phyloP scores from a whole-genome alignment of 1,139 yeast species.

The Geotrichum carabidarum region DNA sequence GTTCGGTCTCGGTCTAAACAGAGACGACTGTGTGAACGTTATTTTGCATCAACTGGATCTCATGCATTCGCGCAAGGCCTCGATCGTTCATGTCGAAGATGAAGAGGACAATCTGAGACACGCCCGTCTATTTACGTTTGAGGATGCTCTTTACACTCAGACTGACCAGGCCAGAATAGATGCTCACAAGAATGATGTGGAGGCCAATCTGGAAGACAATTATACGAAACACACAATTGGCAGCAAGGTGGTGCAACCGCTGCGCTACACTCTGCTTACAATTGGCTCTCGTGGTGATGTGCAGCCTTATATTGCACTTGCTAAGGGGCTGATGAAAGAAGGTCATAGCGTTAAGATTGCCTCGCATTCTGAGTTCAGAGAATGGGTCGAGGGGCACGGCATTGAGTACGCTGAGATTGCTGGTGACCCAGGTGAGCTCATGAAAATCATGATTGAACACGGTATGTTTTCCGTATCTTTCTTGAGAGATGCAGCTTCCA shows the following conservation, averaged over 20 bases:
- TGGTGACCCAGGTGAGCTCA: constrained; percentile 87
- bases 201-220: neutral
- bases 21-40: constrained; percentile 69
- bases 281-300: constrained; percentile 96
- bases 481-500: constrained; percentile 72
- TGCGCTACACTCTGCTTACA: constrained; percentile 61
- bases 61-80: constrained; percentile 28
- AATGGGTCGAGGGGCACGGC: constrained; percentile 66
- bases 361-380: constrained; percentile 73
- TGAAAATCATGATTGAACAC: constrained; percentile 88
- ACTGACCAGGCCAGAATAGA: neutral
- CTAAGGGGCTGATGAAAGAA: constrained; percentile 69
- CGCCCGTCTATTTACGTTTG: constrained; percentile 35
- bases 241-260: constrained; percentile 21
- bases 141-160: constrained; percentile 24
- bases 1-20: constrained; percentile 56
- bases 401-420: constrained; percentile 71
- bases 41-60: constrained; percentile 49
- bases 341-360: constrained; percentile 61
- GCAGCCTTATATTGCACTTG: constrained; percentile 91
- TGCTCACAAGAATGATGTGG: neutral
- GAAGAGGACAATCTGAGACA: constrained; percentile 5
- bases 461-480: constrained; percentile 82
- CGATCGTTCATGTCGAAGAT: neutral
- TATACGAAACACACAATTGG: constrained; percentile 1